phyloP scores from a whole-genome alignment of 768 basidiomycete species.

The Mycena olivaceomarginata region DNA sequence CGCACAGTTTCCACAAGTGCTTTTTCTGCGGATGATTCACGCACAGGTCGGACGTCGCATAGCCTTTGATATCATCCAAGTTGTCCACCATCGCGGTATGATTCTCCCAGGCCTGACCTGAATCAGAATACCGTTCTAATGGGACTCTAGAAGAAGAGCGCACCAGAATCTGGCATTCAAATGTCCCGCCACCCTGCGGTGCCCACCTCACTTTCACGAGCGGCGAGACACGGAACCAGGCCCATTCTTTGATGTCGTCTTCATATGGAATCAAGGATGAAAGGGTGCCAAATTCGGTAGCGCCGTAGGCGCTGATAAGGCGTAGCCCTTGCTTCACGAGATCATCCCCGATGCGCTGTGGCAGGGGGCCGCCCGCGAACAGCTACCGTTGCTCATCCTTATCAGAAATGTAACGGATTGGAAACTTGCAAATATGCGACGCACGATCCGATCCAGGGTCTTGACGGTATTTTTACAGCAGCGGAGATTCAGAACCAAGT shows the following conservation, averaged over 20 bases:
- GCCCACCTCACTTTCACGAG: not conserved
- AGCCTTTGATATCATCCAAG: constrained; percentile 57
- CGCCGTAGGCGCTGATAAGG: not conserved
- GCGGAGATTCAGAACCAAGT: constrained; percentile 56
- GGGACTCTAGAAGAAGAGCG: not conserved
- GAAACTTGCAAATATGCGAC: constrained; percentile 34
- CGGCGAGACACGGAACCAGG: not conserved
- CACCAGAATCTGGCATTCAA: not conserved
- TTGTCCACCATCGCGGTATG: constrained; percentile 50
- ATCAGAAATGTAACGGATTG: not conserved
- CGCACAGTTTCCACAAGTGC: constrained; percentile 52
- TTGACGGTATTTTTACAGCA: constrained; percentile 50
- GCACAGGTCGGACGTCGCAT: constrained; percentile 61
- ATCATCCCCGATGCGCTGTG: constrained; percentile 57
- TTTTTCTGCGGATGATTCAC: constrained; percentile 59
- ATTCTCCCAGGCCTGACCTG: not conserved
- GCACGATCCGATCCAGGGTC: constrained; percentile 49
- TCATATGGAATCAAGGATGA: not conserved
- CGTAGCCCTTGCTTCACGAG: constrained; percentile 41
- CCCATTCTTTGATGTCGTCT: not conserved
- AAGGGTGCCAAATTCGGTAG: not conserved
- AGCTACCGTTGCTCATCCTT: not conserved
- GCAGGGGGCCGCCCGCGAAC: constrained; percentile 55
- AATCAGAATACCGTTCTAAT: not conserved
- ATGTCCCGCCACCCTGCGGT: not conserved